Evolutionary conservation across 345 rosid species (phyloP).

Genomic region (Citropsis articulata): DNA sequence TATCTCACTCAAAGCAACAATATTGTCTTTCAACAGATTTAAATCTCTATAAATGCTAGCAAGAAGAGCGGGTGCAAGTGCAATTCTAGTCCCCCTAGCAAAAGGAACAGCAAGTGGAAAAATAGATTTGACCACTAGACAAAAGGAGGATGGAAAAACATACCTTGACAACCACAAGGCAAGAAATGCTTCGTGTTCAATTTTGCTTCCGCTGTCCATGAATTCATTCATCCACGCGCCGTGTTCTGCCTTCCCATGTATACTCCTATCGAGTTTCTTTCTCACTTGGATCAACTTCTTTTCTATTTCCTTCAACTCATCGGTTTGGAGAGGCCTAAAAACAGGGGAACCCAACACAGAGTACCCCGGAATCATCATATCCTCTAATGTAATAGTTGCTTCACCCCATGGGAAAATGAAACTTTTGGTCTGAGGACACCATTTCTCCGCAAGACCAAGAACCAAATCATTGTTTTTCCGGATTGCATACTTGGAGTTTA

Average conservation of each 20-base stretch:
- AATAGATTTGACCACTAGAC: neutral
- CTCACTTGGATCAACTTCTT: constrained; percentile 9
- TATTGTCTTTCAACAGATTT: constrained; percentile 19
- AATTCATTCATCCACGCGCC: constrained; percentile 21
- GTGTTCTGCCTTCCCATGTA: neutral
- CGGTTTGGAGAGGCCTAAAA: constrained; percentile 21
- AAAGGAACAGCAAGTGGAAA: constrained; percentile 29
- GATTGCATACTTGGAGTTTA: constrained; percentile 37
- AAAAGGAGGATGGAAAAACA: constrained; percentile 3
- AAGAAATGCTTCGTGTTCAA: constrained; percentile 52
- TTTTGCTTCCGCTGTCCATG: constrained; percentile 20
- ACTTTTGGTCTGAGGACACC: constrained; percentile 46
- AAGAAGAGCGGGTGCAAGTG: constrained; percentile 41
- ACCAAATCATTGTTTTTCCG: constrained; percentile 28
- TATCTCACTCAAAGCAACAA: constrained; percentile 3
- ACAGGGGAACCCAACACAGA: constrained; percentile 47
- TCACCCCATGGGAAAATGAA: constrained; percentile 62
- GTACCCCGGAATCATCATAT: constrained; percentile 37
- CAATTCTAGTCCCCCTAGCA: constrained; percentile 40
- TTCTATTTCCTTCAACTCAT: constrained; percentile 17
- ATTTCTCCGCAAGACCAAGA: constrained; percentile 40
- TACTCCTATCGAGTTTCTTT: neutral
- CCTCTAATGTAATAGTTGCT: constrained; percentile 50
- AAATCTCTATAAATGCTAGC: constrained; percentile 41
- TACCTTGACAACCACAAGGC: constrained; percentile 37